Evolutionary conservation across 1,284 basidiomycete genomes (phyloP), one percentile per base, ranked within the genome.

Genomic region (Leccinum cinnamomeum): DNA sequence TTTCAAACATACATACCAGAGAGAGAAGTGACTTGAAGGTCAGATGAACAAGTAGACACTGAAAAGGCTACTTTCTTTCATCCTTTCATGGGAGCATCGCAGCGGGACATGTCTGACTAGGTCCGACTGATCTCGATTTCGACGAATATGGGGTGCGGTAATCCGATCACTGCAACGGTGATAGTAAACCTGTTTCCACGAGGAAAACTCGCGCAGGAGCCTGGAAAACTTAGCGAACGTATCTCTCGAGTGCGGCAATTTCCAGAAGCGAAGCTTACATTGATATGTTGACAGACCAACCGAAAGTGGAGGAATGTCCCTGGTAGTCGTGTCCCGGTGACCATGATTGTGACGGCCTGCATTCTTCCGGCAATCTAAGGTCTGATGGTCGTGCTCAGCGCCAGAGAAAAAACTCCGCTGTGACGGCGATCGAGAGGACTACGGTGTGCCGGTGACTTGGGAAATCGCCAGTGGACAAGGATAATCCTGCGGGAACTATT

Each of bases 381-480:
- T 53, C 25, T 7, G 12, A 16, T 10, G 41, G 3, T 58, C 44
- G 30, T 33, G 18, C 41, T 25, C 33, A 48, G 54, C 46, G 23
- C 60, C 53, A 59, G 37, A 51, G 37, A 46, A 57, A 39, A 51
- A 55, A 57, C 60, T 60, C 61, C 58, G 64, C 59, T 56, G 14
- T 44, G 56, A 59, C 37, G 41, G 63, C 50, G 69, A 62, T 65
- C 58, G 56, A 64, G 57, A 62, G 56, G 16, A 48, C 37, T 48
- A 53, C 18, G 20, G 14, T 58, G 14, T 58, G 5, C 53, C 73
- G 73, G 75, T 59, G 51, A 70, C 63, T 59, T 59, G 57, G 56
- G 10, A 67, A 68, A 55, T 72, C 20, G 56, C 72, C 75, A 62
- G 46, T 11, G 18, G 18, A 18, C 44, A 25, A 61, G 41, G 54